Evolutionary conservation across 805 yeast species (phyloP).

Genomic region (Wickerhamomyces rabaulensis): DNA sequence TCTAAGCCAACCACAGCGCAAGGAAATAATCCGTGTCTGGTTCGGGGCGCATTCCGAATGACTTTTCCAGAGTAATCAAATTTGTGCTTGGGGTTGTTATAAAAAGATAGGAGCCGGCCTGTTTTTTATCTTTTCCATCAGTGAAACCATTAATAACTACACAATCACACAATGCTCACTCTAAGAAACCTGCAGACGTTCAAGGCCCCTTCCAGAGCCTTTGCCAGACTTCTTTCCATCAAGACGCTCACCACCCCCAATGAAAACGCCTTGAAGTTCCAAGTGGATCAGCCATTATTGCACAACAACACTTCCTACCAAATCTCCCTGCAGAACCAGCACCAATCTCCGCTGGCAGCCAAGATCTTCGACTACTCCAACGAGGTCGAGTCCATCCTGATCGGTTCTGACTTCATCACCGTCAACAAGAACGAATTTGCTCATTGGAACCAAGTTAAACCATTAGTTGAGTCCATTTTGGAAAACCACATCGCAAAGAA

Average conservation of each 20-base stretch:
- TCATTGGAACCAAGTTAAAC: conserved; percentile 70
- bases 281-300: conserved; percentile 33
- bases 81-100: not conserved
- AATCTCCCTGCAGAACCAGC: conserved; percentile 18
- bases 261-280: conserved; percentile 68
- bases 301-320: conserved; percentile 17
- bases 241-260: conserved; percentile 64
- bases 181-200: not conserved
- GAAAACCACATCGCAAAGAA: conserved; percentile 31
- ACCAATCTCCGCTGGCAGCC: conserved; percentile 57
- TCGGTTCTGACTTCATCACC: conserved; percentile 70
- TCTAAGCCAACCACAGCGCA: conserved; percentile 6
- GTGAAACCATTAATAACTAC: too few relatives aligned
- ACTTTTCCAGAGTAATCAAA: too few relatives aligned
- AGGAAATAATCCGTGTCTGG: not conserved
- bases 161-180: not conserved
- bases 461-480: conserved; percentile 48
- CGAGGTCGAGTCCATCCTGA: conserved; percentile 66
- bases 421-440: conserved; percentile 62
- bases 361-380: conserved; percentile 46
- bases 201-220: not conserved
- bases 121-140: not conserved
- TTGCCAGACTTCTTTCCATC: conserved; percentile 20
- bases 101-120: too few relatives aligned
- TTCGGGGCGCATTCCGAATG: not conserved